phyloP scores from a whole-genome alignment of 2,329 filamentous ascomycete genomes.

The Pyrenophora tritici-repentis region DNA sequence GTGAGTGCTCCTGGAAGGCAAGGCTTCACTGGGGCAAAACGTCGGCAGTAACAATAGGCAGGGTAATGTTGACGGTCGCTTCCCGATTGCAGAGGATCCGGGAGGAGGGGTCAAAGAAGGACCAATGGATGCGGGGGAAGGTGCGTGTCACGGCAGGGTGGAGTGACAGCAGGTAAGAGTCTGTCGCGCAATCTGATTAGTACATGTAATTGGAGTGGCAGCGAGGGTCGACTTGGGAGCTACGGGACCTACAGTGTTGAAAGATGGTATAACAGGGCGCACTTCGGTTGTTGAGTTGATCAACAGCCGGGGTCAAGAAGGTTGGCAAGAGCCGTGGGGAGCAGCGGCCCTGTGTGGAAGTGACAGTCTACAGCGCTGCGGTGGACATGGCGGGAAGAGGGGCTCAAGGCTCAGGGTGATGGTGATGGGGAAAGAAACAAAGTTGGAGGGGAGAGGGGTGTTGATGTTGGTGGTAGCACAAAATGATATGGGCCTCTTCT shows the following conservation, averaged over 20 bases:
- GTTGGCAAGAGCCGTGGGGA: conserved; percentile 17
- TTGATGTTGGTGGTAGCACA: conserved; percentile 36
- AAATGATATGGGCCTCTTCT: conserved; percentile 34
- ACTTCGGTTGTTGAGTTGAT: conserved; percentile 26
- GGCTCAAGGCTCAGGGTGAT: conserved; percentile 2
- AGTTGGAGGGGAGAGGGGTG: conserved; percentile 22
- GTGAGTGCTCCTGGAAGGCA: conserved; percentile 9
- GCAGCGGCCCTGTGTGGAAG: conserved; percentile 17
- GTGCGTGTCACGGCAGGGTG: conserved; percentile 17
- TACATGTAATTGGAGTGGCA: conserved; percentile 1
- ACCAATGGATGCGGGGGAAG: conserved; percentile 19
- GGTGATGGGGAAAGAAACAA: conserved; percentile 3
- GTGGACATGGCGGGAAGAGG: conserved; percentile 16
- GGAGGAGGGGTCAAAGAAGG: conserved; percentile 5
- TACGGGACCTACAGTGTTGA: conserved; percentile 14
- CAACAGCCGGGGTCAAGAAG: conserved; percentile 26
- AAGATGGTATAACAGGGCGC: conserved; percentile 3
- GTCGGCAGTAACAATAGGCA: conserved; percentile 8
- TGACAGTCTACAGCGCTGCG: conserved; percentile 35
- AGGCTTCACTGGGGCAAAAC: conserved; percentile 7
- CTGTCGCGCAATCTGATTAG: conserved; percentile 24
- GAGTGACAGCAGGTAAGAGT: conserved; percentile 17
- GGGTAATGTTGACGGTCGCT: conserved; percentile 11
- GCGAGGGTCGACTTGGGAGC: conserved; percentile 3
- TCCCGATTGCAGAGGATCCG: conserved; percentile 19